Evolutionary conservation across 1,284 basidiomycete genomes (phyloP).

Genomic region (Golubevia sp.): DNA sequence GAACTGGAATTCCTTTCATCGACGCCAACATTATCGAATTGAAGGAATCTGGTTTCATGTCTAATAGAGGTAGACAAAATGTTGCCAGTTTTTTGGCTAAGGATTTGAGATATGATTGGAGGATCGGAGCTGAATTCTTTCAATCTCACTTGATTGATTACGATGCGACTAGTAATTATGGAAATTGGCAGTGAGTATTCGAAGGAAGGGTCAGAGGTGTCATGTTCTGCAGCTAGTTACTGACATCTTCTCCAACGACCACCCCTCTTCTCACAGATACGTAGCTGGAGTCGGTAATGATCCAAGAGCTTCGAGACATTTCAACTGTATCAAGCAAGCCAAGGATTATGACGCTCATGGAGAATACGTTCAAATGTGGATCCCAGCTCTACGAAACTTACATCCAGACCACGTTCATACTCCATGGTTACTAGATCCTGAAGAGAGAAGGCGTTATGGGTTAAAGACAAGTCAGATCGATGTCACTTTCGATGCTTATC

Average conservation of each 20-base stretch:
- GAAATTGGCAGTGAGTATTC: conserved; percentile 28
- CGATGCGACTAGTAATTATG: conserved; percentile 49
- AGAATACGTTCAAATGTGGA: conserved; percentile 66
- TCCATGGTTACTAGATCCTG: conserved; percentile 13
- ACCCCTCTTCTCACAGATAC: conserved; percentile 16
- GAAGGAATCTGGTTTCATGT: conserved; percentile 62
- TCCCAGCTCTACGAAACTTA: conserved; percentile 64
- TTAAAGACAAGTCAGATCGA: conserved; percentile 44
- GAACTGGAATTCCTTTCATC: conserved; percentile 67
- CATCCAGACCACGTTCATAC: conserved; percentile 30
- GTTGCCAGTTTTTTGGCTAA: conserved; percentile 68
- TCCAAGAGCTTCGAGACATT: conserved; percentile 66
- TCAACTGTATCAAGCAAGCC: conserved; percentile 69
- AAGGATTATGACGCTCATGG: conserved; percentile 66
- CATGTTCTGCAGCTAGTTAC: no score
- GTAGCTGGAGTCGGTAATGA: conserved; percentile 68
- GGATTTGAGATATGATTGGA: conserved; percentile 65
- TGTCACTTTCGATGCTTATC: conserved; percentile 43
- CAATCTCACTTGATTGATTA: conserved; percentile 63
- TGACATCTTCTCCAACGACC: not conserved
- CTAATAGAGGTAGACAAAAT: conserved; percentile 66
- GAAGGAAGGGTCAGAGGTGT: no score
- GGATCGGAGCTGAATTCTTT: conserved; percentile 68
- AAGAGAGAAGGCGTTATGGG: conserved; percentile 37
- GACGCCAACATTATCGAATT: conserved; percentile 68